Base-by-base conservation (phyloP, 2,329 filamentous ascomycete species). In the Leptographium procerum region DNA sequence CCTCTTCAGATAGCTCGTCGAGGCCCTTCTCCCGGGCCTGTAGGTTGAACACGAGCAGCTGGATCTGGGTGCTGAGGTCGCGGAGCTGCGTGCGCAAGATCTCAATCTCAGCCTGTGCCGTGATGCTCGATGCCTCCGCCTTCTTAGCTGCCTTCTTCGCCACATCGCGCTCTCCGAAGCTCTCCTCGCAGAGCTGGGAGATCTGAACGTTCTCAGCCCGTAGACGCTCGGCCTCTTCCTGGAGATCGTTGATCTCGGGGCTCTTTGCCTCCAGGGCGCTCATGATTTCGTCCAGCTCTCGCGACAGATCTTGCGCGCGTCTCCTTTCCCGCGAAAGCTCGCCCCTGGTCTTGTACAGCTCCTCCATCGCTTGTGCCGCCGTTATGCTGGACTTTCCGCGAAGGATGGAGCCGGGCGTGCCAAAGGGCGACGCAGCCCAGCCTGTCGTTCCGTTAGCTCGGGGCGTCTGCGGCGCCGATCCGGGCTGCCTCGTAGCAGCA, bases 41-140 rank as follows among this genome's bases (percentile, higher is more conserved):
- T 59, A 91, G 80, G 70, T 96, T 92, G 71, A 95, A 88, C 5
- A 96, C 80, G 7, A 99, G 80, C 68, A 95, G 86, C 70, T 95
- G 95, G 63, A 96, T 83, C 70, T 99, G 91, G 1, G 88, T 86
- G 66, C 91, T 91, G 24, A 95, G 80, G 70, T 97, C 94, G 36
- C 92, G 87, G 10, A 97, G 77, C 69, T 96, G 91, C 63, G 91
- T 88, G 56, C 87, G 87, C 28, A 95, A 76, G 45, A 96, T 89
- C 61, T 88, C 85, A 34, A 82, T 79, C 71, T 97, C 91, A 1
- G 82, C 77, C 61, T 84, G 79, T 0, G 79, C 75, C 1, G 77
- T 82, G 28, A 76, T 79, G 58, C 91, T 79, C 59, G 89, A 81
- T n/a, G 82, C 82, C 68, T 94, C 86, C 57, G 86, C 87, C 71